A percentile compares a stretch with the other conserved stretches of the same genome.
Evolutionary conservation across 2,329 filamentous ascomycete species (phyloP).

Genomic region (Trichoderma guizhouense): DNA sequence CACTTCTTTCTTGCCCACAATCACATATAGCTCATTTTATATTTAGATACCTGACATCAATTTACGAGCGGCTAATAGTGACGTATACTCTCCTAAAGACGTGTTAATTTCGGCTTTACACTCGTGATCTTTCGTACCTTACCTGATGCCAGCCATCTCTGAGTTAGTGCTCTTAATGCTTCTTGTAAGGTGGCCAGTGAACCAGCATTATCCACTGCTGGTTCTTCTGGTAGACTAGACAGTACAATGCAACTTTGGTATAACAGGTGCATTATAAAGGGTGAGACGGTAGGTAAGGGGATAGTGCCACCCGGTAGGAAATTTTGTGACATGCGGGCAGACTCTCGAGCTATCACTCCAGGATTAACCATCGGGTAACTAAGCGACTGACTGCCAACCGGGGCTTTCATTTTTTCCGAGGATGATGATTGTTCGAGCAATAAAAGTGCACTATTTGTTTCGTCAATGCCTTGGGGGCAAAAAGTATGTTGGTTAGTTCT

Average conservation of each 20-base stretch:
- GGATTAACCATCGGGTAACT: background rate
- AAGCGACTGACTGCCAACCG: background rate
- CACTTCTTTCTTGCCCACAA: too few species aligned
- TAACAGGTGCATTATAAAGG: background rate
- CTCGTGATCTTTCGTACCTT: rapidly evolving
- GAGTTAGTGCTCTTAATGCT: background rate
- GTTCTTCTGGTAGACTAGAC: background rate
- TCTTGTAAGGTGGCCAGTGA: background rate
- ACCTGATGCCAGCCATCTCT: background rate
- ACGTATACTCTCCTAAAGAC: background rate
- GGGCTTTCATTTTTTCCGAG: background rate
- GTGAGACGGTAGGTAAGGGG: background rate
- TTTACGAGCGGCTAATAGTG: background rate
- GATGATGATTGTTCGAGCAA: background rate
- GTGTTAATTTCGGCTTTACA: background rate
- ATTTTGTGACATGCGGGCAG: background rate
- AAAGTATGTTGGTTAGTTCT: background rate
- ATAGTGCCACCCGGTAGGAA: background rate
- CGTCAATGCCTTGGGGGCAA: background rate
- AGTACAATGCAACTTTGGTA: background rate
- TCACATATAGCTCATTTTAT: background rate
- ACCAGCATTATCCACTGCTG: background rate
- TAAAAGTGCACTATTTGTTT: background rate
- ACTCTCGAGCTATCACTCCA: background rate
- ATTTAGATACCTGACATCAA: background rate